These are phyloP conservation scores for Halenospora varia DNA, from an alignment of 495 filamentous ascomycete species.

Conservation along the genomic window DNA sequence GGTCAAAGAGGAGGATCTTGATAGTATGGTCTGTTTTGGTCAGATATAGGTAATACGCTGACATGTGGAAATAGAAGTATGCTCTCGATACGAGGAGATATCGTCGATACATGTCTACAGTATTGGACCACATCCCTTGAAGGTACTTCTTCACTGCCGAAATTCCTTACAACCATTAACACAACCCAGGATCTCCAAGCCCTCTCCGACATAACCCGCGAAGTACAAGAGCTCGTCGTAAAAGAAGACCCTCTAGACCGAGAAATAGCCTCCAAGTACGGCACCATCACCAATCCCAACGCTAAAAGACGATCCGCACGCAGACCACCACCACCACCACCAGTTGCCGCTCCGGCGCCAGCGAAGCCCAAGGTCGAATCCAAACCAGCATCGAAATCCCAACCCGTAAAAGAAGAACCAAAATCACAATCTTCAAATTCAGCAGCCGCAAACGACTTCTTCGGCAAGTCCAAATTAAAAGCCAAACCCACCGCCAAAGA, in stretches of 20 bases:
- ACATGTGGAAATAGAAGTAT: conserved; percentile 47
- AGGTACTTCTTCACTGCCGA: conserved; percentile 39
- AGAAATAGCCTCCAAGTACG: conserved; percentile 55
- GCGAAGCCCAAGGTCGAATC: conserved; percentile 2
- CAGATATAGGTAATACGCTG: background rate
- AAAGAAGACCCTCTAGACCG: conserved; percentile 66
- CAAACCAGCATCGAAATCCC: conserved; percentile 23
- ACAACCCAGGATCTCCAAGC: conserved; percentile 59
- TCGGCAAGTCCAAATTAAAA: conserved; percentile 26
- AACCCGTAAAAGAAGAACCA: conserved; percentile 27
- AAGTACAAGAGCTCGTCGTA: conserved; percentile 47
- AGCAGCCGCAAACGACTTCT: conserved; percentile 28
- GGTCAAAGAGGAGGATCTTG: conserved; percentile 73
- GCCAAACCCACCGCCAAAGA: conserved; percentile 12
- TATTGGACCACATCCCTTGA: conserved; percentile 63
- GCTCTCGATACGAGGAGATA: conserved; percentile 64
- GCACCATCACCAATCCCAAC: conserved; percentile 62
- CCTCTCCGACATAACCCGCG: conserved; percentile 62
- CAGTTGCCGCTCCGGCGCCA: conserved; percentile 17
- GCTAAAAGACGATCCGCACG: conserved; percentile 28
- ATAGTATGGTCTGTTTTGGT: conserved; percentile 45
- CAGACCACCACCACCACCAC: conserved; percentile 30
- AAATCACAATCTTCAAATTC: conserved; percentile 17
- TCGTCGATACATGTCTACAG: conserved; percentile 85
- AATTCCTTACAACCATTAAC: background rate